Evolutionary conservation across 352 stramenopile species (phyloP).

Genomic region (Pythium coloratum): DNA sequence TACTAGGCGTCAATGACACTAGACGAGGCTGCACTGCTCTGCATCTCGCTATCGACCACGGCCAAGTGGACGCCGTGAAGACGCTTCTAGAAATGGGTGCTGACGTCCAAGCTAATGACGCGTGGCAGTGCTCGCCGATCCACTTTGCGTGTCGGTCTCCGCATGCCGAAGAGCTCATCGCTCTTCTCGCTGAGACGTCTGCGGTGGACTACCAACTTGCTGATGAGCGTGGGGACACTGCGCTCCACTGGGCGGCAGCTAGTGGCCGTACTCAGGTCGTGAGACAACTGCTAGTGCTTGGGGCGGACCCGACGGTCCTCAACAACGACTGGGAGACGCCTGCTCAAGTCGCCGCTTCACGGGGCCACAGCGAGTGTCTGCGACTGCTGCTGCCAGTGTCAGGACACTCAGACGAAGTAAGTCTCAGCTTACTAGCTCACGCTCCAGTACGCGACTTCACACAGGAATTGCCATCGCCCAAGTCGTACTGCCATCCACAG

Average conservation of each 20-base stretch:
- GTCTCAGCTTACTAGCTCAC: not conserved
- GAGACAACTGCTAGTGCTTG: constrained; percentile 39
- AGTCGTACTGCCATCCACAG: constrained; percentile 29
- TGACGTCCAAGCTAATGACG: constrained; percentile 33
- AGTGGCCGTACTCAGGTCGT: constrained; percentile 42
- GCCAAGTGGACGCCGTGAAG: constrained; percentile 34
- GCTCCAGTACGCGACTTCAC: not conserved
- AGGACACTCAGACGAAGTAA: not conserved
- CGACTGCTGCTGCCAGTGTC: constrained; percentile 34
- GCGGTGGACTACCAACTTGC: constrained; percentile 36
- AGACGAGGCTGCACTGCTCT: constrained; percentile 35
- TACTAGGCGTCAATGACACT: constrained; percentile 10
- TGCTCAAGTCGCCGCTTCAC: constrained; percentile 44
- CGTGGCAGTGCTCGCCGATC: constrained; percentile 34
- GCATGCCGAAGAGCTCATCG: constrained; percentile 22
- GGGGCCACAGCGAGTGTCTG: constrained; percentile 50
- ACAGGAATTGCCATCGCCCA: constrained; percentile 19
- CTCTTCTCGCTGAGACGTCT: constrained; percentile 29
- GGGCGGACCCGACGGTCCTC: constrained; percentile 43
- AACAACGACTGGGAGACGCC: constrained; percentile 66
- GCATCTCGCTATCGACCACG: constrained; percentile 39
- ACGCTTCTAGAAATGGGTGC: constrained; percentile 29
- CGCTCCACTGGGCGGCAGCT: constrained; percentile 67
- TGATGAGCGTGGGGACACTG: constrained; percentile 67
- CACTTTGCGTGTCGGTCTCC: constrained; percentile 43